Base-by-base conservation (phyloP, 2,329 filamentous ascomycete species). In the Cadophora gregata region DNA sequence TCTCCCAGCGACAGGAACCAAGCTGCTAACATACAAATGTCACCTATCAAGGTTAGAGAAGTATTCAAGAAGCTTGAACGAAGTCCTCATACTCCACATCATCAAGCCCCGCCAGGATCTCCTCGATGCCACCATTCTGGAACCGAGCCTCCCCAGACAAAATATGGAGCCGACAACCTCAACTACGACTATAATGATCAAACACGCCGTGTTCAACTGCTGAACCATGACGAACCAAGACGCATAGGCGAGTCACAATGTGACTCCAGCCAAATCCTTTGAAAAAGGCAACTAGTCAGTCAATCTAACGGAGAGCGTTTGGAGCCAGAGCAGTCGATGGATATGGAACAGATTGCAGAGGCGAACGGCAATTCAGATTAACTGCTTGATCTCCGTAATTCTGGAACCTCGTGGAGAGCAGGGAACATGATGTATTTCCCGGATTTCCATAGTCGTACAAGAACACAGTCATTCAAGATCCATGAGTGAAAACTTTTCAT, bases 191-290 rank as follows among this genome's bases (percentile, higher is more conserved):
- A 66, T 62, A 27, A 69, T 70, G 24, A 53, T 29, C n/a, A 70
- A 58, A 59, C 64, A 69, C 21, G 68, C 67, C 29, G 68, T 70
- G 45, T 70, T 66, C 38, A 69, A 42, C 56, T 70, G 68, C 59
- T 67, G 51, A 59, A 64, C 60, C 81, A 50, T 87, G 59, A 53
- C 63, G 50, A 21, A 14, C 48, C 25, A 53, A 27, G 16, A n/a
- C 19, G 7, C 19, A 4, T 25, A 53, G 27, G 50, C 50, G 14
- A 2, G 14, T n/a, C 42, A 47, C n/a, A 47, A 47, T 21, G n/a
- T 47, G 42, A 47, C 19, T 5, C 42, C 19, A 29, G 27, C 24
- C 50, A 53, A 53, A 53, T 4, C 1, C 25, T 8, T 31, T 31
- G 25, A 19, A 53, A 31, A n/a, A 53, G 19, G 38, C 38, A 19